Conservation (phyloP, 768 basidiomycete genomes). For the Phlegmacium glaucopus region DNA sequence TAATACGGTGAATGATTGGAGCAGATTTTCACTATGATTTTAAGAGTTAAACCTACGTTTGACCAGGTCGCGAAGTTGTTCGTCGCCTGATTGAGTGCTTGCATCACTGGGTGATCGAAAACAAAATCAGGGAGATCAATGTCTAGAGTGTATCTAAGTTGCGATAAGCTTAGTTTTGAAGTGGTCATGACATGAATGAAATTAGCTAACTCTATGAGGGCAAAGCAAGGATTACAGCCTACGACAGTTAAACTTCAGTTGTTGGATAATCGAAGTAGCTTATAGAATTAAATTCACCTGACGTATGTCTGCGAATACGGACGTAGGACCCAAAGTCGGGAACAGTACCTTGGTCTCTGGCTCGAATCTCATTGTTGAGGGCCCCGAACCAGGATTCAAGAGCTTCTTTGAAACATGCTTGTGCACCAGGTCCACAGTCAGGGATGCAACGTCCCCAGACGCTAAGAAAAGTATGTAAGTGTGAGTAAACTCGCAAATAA, state of each 20-base stretch:
- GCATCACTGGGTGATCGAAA: constrained; percentile 60
- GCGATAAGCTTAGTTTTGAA: background rate
- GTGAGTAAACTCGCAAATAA: constrained; percentile 3
- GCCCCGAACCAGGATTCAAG: constrained; percentile 68
- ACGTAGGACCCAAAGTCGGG: constrained; percentile 77
- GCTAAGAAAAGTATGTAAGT: constrained; percentile 35
- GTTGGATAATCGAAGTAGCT: background rate
- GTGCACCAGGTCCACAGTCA: constrained; percentile 53
- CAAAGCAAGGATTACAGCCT: constrained; percentile 74
- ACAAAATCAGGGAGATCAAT: constrained; percentile 72
- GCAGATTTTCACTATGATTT: constrained; percentile 3
- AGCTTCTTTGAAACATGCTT: constrained; percentile 69
- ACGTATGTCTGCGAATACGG: constrained; percentile 67
- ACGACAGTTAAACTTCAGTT: constrained; percentile 3
- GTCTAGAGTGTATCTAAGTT: constrained; percentile 54
- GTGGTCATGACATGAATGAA: background rate
- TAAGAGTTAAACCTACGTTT: constrained; percentile 50
- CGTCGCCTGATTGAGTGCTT: constrained; percentile 58
- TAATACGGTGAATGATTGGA: constrained; percentile 18
- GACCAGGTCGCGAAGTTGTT: constrained; percentile 85
- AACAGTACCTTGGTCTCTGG: constrained; percentile 48
- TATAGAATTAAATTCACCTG: constrained; percentile 38
- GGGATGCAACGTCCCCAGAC: constrained; percentile 65
- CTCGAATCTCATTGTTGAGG: constrained; percentile 57
- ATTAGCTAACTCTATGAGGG: constrained; percentile 57